Conservation (phyloP, 495 filamentous ascomycete species). For the Evansstolkia leycettana region DNA sequence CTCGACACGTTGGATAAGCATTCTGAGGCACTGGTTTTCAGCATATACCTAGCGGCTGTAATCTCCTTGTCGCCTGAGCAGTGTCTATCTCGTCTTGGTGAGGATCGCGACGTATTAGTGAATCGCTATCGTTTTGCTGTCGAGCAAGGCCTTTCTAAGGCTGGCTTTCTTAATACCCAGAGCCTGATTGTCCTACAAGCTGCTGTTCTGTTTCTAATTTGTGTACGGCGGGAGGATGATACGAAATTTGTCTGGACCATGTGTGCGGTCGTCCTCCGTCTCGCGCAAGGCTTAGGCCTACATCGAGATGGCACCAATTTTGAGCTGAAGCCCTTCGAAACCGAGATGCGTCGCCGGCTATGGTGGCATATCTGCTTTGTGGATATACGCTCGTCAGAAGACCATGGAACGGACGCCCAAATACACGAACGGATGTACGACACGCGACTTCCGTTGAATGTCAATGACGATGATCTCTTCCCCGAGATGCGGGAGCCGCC, state of each 20-base stretch:
- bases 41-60: constrained; percentile 66
- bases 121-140: constrained; percentile 65
- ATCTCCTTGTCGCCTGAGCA: constrained; percentile 46
- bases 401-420: constrained; percentile 69
- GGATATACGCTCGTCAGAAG: constrained; percentile 68
- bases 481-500: constrained; percentile 53
- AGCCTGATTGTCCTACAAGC: constrained; percentile 69
- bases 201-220: constrained; percentile 57
- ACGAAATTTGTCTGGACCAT: constrained; percentile 57
- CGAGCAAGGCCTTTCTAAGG: constrained; percentile 66
- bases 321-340: constrained; percentile 60
- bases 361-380: constrained; percentile 77
- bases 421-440: constrained; percentile 61
- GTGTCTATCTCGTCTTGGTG: constrained; percentile 23
- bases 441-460: constrained; percentile 59
- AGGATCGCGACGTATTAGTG: constrained; percentile 33
- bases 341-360: constrained; percentile 71
- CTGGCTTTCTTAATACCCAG: constrained; percentile 61
- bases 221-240: constrained; percentile 53
- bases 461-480: constrained; percentile 67
- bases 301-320: constrained; percentile 72
- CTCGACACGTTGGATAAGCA: constrained; percentile 44
- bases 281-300: constrained; percentile 68
- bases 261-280: constrained; percentile 59
- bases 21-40: constrained; percentile 62